Base-by-base conservation (phyloP, 805 yeast genomes). In the Citeromyces nyonsensis region DNA sequence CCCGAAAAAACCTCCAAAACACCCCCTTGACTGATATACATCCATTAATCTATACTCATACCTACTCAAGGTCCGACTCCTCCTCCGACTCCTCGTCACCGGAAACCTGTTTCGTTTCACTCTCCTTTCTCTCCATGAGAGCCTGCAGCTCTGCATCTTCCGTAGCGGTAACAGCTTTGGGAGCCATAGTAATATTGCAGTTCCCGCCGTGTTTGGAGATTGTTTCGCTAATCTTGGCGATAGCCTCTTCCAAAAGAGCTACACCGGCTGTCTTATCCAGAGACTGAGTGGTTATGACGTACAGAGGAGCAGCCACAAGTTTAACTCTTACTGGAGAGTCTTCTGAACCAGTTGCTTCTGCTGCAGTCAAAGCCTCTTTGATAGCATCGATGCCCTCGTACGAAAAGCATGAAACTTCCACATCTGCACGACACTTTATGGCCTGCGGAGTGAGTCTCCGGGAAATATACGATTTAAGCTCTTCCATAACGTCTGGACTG, bases 351-450 rank as follows among this genome's bases (percentile, higher is more conserved):
- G 80, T 59, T 6, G 63, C 70, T 62, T 88, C 97, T 35, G 95
- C 97, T 15, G 86, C 80, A 41, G 68, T 63, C 42, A 91, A 69
- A 15, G 98, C 94, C 36, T 66, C 66, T 58, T 86, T 88, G 51
- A 91, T 86, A 42, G 98, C 98, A 53, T 86, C 95, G 44, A 91
- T 84, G 55, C 98, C 98, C 57, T 91, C 97, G 57, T 91, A 91
- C 38, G 86, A 69, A 62, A 88, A 91, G 56, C 98, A 91, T 10
- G 96, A 84, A 29, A 91, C 96, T 58, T 88, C 97, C 31, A 91
- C 80, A 55, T 91, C 97, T n/a, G 98, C 95, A 59, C 98, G 80
- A 51, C 93, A 80, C 63, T 88, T 91, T 45, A 85, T 85, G 26
- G 97, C 95, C 62, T 86, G 96, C 39, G 98, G 98, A 25, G 98